These are phyloP conservation scores for Elaphomyces granulatus DNA, from an alignment of 495 filamentous ascomycete species.

Conservation along the genomic window DNA sequence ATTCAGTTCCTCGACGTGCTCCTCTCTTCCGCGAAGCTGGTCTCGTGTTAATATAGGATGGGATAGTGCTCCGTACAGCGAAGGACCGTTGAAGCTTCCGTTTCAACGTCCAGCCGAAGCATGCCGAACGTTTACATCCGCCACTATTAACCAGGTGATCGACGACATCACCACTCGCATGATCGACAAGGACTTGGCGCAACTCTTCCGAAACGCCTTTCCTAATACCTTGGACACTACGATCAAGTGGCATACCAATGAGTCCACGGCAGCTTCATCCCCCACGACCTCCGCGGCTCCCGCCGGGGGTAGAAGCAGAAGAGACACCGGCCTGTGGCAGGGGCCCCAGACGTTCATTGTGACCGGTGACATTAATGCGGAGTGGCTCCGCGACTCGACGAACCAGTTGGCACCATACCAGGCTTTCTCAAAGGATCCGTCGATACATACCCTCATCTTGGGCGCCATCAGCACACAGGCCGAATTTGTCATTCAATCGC, in stretches of 20 bases:
- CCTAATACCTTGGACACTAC: slow-evolving; percentile 93
- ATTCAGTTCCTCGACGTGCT: too few relatives aligned
- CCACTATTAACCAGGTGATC: slow-evolving; percentile 79
- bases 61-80: slow-evolving; percentile 56
- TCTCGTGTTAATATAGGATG: background rate
- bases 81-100: slow-evolving; percentile 67
- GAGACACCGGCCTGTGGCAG: slow-evolving; percentile 54
- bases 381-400: slow-evolving; percentile 95
- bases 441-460: slow-evolving; percentile 63
- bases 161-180: slow-evolving; percentile 63
- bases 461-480: slow-evolving; percentile 95
- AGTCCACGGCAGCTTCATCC: slow-evolving; percentile 8
- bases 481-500: slow-evolving; percentile 84
- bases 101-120: slow-evolving; percentile 68
- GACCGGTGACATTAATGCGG: slow-evolving; percentile 96
- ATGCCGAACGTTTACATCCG: slow-evolving; percentile 81
- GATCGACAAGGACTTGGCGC: slow-evolving; percentile 75
- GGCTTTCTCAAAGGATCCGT: slow-evolving; percentile 57
- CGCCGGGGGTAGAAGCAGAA: too few relatives aligned
- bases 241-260: slow-evolving; percentile 59
- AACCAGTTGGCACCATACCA: slow-evolving; percentile 93
- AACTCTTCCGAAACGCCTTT: slow-evolving; percentile 94
- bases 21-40: too few relatives aligned
- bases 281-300: too few relatives aligned
- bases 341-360: slow-evolving; percentile 90